Percentiles rank a stretch among this genome's conserved stretches.
phyloP scores from a whole-genome alignment of 1,284 basidiomycete genomes.

The Pascua guehoae region DNA sequence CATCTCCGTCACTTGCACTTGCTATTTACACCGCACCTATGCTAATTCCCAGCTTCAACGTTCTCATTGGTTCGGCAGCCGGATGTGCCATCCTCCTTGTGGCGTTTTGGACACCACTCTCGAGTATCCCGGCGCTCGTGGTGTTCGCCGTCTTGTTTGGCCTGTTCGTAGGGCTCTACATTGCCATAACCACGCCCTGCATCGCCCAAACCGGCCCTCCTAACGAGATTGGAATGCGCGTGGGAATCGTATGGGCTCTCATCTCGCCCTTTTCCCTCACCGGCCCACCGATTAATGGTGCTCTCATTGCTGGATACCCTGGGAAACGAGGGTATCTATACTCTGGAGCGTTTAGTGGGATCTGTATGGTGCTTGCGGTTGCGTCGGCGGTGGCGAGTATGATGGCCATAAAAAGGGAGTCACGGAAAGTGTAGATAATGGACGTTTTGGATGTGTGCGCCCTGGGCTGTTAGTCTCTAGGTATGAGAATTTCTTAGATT shows the following conservation, averaged over 20 bases:
- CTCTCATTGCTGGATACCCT: conserved; percentile 27
- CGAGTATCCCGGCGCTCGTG: conserved; percentile 28
- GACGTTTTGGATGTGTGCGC: too few relatives aligned
- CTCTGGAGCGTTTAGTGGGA: conserved; percentile 6
- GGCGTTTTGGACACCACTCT: conserved; percentile 25
- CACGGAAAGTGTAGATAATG: too few relatives aligned
- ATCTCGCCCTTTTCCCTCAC: conserved; percentile 34
- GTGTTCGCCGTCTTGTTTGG: conserved; percentile 43
- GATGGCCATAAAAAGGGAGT: too few relatives aligned
- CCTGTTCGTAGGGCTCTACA: conserved; percentile 28
- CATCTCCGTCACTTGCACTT: too few relatives aligned
- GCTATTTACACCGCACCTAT: background rate
- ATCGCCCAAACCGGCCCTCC: conserved; percentile 24
- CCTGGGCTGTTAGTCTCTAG: too few relatives aligned
- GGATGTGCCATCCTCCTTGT: conserved; percentile 20
- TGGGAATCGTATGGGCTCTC: conserved; percentile 27
- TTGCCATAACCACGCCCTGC: conserved; percentile 27
- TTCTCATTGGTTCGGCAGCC: conserved; percentile 28
- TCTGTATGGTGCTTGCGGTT: background rate
- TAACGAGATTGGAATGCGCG: conserved; percentile 30
- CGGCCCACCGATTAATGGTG: conserved; percentile 44
- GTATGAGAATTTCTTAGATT: too few relatives aligned
- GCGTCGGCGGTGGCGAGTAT: too few relatives aligned
- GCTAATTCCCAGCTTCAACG: conserved; percentile 23
- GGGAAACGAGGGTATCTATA: background rate